phyloP scores from a whole-genome alignment of 306 rosid species.

The Alnus glutinosa region DNA sequence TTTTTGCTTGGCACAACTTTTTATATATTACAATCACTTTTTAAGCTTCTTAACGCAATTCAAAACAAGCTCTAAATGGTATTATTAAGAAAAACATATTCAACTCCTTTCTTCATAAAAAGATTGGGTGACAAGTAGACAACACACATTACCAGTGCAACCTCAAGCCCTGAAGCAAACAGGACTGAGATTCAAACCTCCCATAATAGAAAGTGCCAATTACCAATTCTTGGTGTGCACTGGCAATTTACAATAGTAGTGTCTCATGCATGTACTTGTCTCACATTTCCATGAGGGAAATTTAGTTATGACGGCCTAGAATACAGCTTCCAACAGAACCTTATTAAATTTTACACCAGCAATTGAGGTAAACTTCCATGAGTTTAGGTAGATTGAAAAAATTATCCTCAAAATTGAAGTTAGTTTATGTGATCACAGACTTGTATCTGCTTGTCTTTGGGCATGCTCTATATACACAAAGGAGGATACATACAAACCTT shows the following conservation, averaged over 20 bases:
- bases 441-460: not conserved
- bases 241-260: not conserved
- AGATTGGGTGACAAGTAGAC: not conserved
- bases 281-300: not conserved
- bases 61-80: not conserved
- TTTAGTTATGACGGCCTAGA: not conserved
- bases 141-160: not conserved
- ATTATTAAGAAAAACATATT: not conserved
- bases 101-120: not conserved
- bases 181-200: not conserved
- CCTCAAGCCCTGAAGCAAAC: not conserved
- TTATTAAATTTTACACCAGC: not conserved
- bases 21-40: no score
- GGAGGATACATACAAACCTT: slow-evolving; percentile 53
- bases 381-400: not conserved
- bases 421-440: not conserved
- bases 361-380: not conserved
- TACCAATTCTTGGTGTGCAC: not conserved
- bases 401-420: not conserved
- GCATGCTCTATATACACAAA: not conserved
- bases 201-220: not conserved
- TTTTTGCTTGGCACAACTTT: no score
- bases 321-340: not conserved
- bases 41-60: no score
- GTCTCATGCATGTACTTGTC: not conserved